Percentiles rank a stretch among this genome's conserved stretches.
These are phyloP conservation scores for Platanthera guangdongensis DNA, from an alignment of 106 monocot genomes.

Conservation along the genomic window DNA sequence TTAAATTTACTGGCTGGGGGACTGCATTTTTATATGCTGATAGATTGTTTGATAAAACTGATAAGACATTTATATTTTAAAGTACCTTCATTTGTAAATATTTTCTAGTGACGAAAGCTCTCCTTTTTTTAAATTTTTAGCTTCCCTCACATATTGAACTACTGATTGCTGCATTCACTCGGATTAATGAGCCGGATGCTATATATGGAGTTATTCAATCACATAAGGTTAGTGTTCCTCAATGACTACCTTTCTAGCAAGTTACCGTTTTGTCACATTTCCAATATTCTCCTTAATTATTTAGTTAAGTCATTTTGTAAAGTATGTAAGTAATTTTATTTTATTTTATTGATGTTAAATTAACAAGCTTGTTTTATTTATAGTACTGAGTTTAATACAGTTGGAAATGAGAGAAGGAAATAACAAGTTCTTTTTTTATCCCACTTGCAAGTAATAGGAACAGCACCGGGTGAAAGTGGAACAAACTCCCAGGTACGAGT, in stretches of 20 bases:
- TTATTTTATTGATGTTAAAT: background rate
- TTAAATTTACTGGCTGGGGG: background rate
- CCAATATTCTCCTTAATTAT: background rate
- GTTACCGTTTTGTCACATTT: background rate
- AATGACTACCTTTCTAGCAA: background rate
- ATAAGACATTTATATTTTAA: background rate
- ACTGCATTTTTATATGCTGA: background rate
- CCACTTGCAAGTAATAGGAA: too few relatives aligned
- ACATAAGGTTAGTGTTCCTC: slow-evolving; percentile 55
- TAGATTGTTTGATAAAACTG: background rate
- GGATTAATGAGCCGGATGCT: slow-evolving; percentile 93
- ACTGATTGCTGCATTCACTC: slow-evolving; percentile 68
- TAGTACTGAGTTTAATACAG: background rate
- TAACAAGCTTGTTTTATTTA: background rate
- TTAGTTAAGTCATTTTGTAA: background rate
- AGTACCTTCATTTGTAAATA: background rate
- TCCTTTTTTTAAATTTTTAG: slow-evolving; percentile 28
- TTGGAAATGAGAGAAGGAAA: too few relatives aligned
- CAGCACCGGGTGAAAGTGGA: too few relatives aligned
- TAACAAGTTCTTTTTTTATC: too few relatives aligned
- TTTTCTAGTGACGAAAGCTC: background rate
- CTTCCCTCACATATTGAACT: slow-evolving; percentile 65
- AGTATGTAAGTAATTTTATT: background rate
- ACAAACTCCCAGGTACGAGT: too few relatives aligned
- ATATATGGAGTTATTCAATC: slow-evolving; percentile 82